Evolutionary conservation across 2,329 filamentous ascomycete genomes (phyloP).

Genomic region (Bipolaris bicolor): DNA sequence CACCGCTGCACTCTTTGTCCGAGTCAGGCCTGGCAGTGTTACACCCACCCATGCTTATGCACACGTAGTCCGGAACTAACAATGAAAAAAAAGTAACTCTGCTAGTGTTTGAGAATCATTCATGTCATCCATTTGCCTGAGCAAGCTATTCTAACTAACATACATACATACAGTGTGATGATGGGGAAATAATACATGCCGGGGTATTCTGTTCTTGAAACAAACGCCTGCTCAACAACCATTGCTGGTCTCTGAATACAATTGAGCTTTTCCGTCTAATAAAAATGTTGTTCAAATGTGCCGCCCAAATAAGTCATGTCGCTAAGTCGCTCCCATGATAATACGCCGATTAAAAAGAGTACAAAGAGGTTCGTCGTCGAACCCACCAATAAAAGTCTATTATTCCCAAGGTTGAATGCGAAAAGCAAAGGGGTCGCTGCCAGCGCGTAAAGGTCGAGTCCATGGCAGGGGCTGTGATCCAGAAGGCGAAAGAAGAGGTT

Average conservation of each 20-base stretch:
- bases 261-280: constrained; percentile 29
- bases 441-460: constrained; percentile 17
- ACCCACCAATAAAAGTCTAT: constrained; percentile 18
- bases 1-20: constrained; percentile 2
- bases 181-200: constrained; percentile 20
- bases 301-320: constrained; percentile 17
- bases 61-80: not conserved
- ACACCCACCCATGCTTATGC: not conserved
- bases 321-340: constrained; percentile 16
- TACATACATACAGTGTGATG: constrained; percentile 5
- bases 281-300: constrained; percentile 18
- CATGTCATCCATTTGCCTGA: constrained; percentile 12
- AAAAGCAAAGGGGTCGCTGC: constrained; percentile 19
- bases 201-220: constrained; percentile 34
- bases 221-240: constrained; percentile 36
- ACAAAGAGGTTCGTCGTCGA: constrained; percentile 5
- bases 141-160: constrained; percentile 18
- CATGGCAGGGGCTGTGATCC: constrained; percentile 5
- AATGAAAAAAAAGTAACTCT: constrained; percentile 4
- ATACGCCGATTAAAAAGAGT: constrained; percentile 19
- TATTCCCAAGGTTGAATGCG: constrained; percentile 13
- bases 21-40: constrained; percentile 1
- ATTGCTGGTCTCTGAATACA: constrained; percentile 24
- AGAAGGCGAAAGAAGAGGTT: constrained; percentile 5
- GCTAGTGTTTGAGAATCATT: constrained; percentile 5